Evolutionary conservation across 306 rosid genomes (phyloP).

Genomic region (Quercus rubra): DNA sequence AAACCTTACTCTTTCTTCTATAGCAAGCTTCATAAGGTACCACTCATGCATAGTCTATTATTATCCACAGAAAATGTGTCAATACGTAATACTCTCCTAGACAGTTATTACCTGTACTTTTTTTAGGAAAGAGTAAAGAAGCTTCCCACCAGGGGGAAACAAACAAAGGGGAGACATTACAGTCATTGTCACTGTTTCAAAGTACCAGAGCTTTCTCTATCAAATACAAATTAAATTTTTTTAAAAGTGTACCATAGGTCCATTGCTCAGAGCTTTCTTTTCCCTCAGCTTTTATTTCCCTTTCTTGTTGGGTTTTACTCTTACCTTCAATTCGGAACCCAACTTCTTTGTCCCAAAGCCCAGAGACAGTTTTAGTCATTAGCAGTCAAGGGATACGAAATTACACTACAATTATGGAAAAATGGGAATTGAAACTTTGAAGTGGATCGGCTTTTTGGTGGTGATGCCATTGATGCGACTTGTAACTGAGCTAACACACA

Average conservation of each 20-base stretch:
- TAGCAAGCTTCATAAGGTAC: neutral
- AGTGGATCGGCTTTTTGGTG: neutral
- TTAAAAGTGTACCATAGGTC: too few relatives aligned
- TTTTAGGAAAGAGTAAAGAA: conserved; percentile 68
- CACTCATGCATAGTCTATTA: neutral
- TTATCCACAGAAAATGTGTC: conserved; percentile 7
- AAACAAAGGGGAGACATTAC: conserved; percentile 32
- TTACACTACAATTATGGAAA: conserved; percentile 29
- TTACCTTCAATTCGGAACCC: conserved; percentile 6
- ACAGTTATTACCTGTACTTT: conserved; percentile 22
- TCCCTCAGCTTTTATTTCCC: conserved; percentile 5
- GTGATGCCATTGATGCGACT: conserved; percentile 35
- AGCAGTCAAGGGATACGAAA: conserved; percentile 21
- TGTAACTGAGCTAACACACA: conserved; percentile 19
- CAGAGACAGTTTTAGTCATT: conserved; percentile 14
- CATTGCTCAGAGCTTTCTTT: neutral
- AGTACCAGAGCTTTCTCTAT: conserved; percentile 10
- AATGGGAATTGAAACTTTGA: neutral
- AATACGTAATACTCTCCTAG: neutral
- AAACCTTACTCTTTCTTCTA: neutral
- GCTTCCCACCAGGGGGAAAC: conserved; percentile 67
- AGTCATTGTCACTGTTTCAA: conserved; percentile 35
- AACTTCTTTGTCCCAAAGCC: conserved; percentile 31
- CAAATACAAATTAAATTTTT: neutral
- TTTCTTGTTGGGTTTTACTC: neutral